Percentiles rank a stretch among this genome's conserved stretches.
Evolutionary conservation across 1,139 yeast genomes (phyloP).

Genomic region (Kluyveromyces sp.): DNA sequence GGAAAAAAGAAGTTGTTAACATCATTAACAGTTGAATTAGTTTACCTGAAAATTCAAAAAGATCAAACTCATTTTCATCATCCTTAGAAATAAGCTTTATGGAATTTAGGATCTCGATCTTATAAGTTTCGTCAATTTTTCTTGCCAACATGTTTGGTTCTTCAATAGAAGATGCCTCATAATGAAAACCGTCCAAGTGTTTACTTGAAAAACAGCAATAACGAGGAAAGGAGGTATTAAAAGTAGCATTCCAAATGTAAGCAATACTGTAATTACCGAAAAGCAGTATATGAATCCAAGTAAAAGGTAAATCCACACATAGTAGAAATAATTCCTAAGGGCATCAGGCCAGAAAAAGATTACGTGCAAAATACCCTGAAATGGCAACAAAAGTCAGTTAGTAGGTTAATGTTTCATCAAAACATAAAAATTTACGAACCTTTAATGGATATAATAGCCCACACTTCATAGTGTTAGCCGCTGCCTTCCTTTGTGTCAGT

Average conservation of each 20-base stretch:
- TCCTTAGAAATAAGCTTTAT: not conserved
- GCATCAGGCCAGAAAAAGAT: constrained; percentile 4
- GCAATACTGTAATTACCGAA: not conserved
- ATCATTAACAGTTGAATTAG: constrained; percentile 4
- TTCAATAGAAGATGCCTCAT: constrained; percentile 2
- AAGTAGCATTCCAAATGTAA: not conserved
- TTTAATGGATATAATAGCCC: constrained; percentile 1
- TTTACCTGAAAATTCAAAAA: too few relatives aligned
- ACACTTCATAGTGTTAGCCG: too few relatives aligned
- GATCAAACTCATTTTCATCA: not conserved
- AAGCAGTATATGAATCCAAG: not conserved
- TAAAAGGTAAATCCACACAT: constrained; percentile 1
- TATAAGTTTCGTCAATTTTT: constrained; percentile 3
- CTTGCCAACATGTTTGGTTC: constrained; percentile 3
- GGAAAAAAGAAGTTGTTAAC: constrained; percentile 18
- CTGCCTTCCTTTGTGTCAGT: too few relatives aligned
- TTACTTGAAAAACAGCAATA: constrained; percentile 2
- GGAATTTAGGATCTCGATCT: not conserved
- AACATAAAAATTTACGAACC: not conserved
- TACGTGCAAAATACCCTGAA: constrained; percentile 1
- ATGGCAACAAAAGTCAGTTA: not conserved
- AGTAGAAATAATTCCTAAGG: constrained; percentile 4
- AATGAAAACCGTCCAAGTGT: constrained; percentile 3
- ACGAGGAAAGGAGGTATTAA: constrained; percentile 2
- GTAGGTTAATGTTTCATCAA: not conserved